Conservation (phyloP, 768 basidiomycete genomes). For the Pulveroboletus sp. region DNA sequence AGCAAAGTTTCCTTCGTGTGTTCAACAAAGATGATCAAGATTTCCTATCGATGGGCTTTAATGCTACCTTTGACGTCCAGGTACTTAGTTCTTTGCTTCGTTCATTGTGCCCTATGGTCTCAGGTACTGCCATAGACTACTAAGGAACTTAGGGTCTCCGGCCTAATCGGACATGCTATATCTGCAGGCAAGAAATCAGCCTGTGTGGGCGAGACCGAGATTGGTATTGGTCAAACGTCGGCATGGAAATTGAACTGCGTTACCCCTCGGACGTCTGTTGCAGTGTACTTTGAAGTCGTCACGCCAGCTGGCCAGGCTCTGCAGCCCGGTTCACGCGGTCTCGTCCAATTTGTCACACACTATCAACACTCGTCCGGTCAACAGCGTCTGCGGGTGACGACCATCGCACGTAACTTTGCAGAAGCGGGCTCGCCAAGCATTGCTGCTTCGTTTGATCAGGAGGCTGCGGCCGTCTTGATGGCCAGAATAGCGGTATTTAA, state of each 20-base stretch:
- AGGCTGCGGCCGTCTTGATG: slow-evolving; percentile 97
- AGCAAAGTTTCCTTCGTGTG: slow-evolving; percentile 91
- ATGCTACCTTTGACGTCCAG: slow-evolving; percentile 97
- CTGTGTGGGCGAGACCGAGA: slow-evolving; percentile 98
- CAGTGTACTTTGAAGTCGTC: slow-evolving; percentile 97
- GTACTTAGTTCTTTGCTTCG: slow-evolving; percentile 35
- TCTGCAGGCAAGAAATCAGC: slow-evolving; percentile 95
- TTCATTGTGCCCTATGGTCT: neutral
- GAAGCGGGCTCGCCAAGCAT: slow-evolving; percentile 95
- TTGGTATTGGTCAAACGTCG: slow-evolving; percentile 97
- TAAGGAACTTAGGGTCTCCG: slow-evolving; percentile 97
- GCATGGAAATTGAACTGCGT: slow-evolving; percentile 97
- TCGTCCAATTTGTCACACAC: slow-evolving; percentile 97
- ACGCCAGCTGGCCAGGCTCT: slow-evolving; percentile 94
- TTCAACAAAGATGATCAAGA: slow-evolving; percentile 93
- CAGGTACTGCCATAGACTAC: slow-evolving; percentile 61
- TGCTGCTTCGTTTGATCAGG: slow-evolving; percentile 94
- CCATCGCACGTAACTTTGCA: slow-evolving; percentile 95
- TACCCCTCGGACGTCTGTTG: slow-evolving; percentile 80
- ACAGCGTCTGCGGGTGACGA: slow-evolving; percentile 93
- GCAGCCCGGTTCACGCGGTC: slow-evolving; percentile 82
- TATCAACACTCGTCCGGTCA: slow-evolving; percentile 98
- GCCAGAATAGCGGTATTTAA: slow-evolving; percentile 99
- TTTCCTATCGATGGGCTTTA: slow-evolving; percentile 94
- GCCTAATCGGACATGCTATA: slow-evolving; percentile 95